Base-by-base conservation (phyloP, 2,329 filamentous ascomycete species). In the Alternaria sp. region DNA sequence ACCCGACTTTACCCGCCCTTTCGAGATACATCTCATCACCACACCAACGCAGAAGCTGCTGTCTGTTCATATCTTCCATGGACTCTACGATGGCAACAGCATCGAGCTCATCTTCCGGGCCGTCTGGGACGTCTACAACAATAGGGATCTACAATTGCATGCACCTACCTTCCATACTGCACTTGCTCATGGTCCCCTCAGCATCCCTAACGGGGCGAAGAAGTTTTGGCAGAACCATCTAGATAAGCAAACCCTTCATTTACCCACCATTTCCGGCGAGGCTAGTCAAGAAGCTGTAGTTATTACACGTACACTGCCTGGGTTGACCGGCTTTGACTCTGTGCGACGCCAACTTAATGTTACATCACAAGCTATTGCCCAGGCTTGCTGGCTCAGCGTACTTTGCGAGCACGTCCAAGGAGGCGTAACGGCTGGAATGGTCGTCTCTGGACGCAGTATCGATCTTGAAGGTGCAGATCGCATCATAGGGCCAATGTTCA, bases 401-500 rank as follows among this genome's bases (percentile, higher is more conserved):
- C 81, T 97, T 0, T 84, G 87, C 26, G 82, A 83, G 46, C 77
- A 86, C 64, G 81, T 86, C 26, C 75, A 79, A 4, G 74, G 79
- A 15, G 78, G 84, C 7, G 80, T 87, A 2, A 87, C 88, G 0
- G 83, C 94, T 14, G 95, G 95, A 1, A 82, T 96, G 20, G 86
- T 97, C 12, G 86, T 92, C 0, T 96, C 94, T 7, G 95, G 94
- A 1, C 87, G 94, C 63, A 87, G 89, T 0, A 87, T 96, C 5
- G 87, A 92, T 46, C 80, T 93, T 12, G 85, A 90, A 8, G 84
- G 84, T 2, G 86, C 89, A 2, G 90, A 94, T 50, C 75, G 84
- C 21, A 87, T 92, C 1, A 86, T 96, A 45, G 95, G 94, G 0
- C 94, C 95, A 0, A 81, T 97, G 20, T 97, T 97, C 85, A 97